A percentile compares a stretch with the other conserved stretches of the same genome.
These are phyloP conservation scores for Backusella tuberculispora DNA, from an alignment of 192 early-diverging fungal species.

Conservation along the genomic window DNA sequence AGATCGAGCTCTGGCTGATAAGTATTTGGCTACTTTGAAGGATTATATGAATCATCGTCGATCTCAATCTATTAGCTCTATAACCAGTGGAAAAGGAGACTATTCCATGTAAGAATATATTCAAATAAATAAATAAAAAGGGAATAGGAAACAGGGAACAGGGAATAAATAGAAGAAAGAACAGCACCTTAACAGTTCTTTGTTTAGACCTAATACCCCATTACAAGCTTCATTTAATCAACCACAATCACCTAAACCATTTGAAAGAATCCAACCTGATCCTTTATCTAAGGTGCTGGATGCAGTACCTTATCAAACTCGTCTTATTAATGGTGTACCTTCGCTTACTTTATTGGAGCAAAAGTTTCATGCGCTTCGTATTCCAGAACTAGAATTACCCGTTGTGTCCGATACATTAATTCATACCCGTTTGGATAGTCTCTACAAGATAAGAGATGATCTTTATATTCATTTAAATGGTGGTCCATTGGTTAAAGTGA, in stretches of 20 bases:
- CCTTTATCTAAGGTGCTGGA: slow-evolving; percentile 32
- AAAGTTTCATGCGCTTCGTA: slow-evolving; percentile 54
- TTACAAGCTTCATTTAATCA: slow-evolving; percentile 33
- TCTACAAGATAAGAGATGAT: slow-evolving; percentile 62
- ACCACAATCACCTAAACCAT: slow-evolving; percentile 27
- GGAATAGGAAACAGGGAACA: not conserved
- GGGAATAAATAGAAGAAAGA: not conserved
- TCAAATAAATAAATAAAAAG: slow-evolving; percentile 11
- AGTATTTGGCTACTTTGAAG: slow-evolving; percentile 47
- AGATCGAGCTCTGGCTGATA: slow-evolving; percentile 43
- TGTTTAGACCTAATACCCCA: slow-evolving; percentile 27
- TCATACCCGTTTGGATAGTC: slow-evolving; percentile 48
- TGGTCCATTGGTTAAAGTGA: slow-evolving; percentile 47
- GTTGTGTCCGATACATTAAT: slow-evolving; percentile 57
- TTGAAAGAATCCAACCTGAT: slow-evolving; percentile 23
- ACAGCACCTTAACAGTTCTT: not conserved
- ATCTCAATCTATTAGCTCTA: slow-evolving; percentile 40
- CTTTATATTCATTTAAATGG: slow-evolving; percentile 65
- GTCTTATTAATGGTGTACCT: slow-evolving; percentile 56
- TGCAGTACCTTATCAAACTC: slow-evolving; percentile 32
- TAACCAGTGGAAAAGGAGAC: slow-evolving; percentile 40
- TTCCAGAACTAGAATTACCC: slow-evolving; percentile 60
- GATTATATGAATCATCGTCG: slow-evolving; percentile 45
- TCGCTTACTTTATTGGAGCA: slow-evolving; percentile 58
- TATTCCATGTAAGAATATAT: slow-evolving; percentile 28